Evolutionary conservation across 805 yeast genomes (phyloP), one percentile per base, ranked within the genome.

Genomic region (Candida tallmaniae): DNA sequence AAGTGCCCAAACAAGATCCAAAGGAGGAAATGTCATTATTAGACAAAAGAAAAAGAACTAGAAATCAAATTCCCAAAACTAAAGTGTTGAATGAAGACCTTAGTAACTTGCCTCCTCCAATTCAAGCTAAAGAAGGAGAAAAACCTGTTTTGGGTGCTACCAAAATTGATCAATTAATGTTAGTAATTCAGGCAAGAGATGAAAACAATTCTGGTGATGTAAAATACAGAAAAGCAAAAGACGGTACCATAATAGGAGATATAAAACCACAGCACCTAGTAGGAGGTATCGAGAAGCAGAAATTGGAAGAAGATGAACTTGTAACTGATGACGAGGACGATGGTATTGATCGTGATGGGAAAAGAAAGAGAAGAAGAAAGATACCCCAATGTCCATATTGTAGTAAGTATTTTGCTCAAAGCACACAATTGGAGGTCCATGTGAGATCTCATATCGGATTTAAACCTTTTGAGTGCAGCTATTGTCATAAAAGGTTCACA

Each of bases 351-450:
- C 55, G 43, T 1, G 50, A 42, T 4, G 51, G 41, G 6, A 51
- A 45, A 10, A 44, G 38, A n/a, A 50, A 44, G 24, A 46, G 54
- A 22, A 48, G 51, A 29, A 54, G 60, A 9, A 82, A 81, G 51
- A 73, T 71, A 31, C 83, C 78, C 47, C 80, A 78, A 52, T 83
- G 94, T 51, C 76, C 76, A 2, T 81, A 82, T 48, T 90, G 97
- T 54, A 73, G 73, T 48, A 85, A 86, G 52, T 72, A 74, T 35
- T 89, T 89, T 50, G 79, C 89, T 1, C 97, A 89, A 54, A 70
- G 87, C n/a, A 89, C 96, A 4, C 96, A 87, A 58, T 62, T 88
- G 47, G 95, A 87, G 45, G 95, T 88, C 12, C 96, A 87, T 56
- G 76, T 85, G 5, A 66, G 96, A 45, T 80, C 90, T 0, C 96